Base-by-base conservation (phyloP, 1,139 yeast species). In the Sugiyamaella xylanicola region DNA sequence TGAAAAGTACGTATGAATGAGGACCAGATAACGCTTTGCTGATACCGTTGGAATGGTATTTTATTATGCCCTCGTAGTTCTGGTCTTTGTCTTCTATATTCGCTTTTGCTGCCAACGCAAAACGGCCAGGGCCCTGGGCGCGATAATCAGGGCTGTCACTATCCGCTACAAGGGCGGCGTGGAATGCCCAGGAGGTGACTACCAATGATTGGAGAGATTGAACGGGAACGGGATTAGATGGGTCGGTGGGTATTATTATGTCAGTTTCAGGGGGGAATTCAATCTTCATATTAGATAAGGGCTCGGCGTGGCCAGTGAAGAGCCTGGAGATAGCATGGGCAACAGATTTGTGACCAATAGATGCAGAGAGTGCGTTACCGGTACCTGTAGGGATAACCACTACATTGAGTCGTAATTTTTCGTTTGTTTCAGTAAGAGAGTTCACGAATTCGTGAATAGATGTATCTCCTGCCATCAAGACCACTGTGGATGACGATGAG, bases 401-500 rank as follows among this genome's bases (percentile, higher is more conserved):
- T 1, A 87, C 78, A 51, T 60, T 64, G 27, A 70, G 50, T 61
- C 60, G 54, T 19, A 59, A 54, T n/a, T 48, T 37, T 5, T 58
- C 58, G 19, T 36, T 29, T 16, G 43, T 50, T 4, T 62, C 59
- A 1, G 67, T 61, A 15, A 86, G 66, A 1, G 76, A 75, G 67
- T 91, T 90, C 56, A 89, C 66, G 57, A 91, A 83, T 68, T 91
- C 98, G 51, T 80, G 83, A 11, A 90, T 75, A 1, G 95, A 85
- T 0, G 97, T 91, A 65, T 91, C 97, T 0, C 97, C 97, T 49
- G 95, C 87, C 20, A 91, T 71, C 42, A 91, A 73, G 0, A 89
- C 68, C 2, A 88, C 74, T 0, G 87, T 80, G 21, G 71, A 60
- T 0, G 68, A 61, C 4, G 68, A 61, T 3, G 69, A 56, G 43